Percentiles rank a stretch among this genome's conserved stretches.
These are phyloP conservation scores for Sarocladium brachiariae DNA, from an alignment of 2,329 filamentous ascomycete species.

Conservation along the genomic window DNA sequence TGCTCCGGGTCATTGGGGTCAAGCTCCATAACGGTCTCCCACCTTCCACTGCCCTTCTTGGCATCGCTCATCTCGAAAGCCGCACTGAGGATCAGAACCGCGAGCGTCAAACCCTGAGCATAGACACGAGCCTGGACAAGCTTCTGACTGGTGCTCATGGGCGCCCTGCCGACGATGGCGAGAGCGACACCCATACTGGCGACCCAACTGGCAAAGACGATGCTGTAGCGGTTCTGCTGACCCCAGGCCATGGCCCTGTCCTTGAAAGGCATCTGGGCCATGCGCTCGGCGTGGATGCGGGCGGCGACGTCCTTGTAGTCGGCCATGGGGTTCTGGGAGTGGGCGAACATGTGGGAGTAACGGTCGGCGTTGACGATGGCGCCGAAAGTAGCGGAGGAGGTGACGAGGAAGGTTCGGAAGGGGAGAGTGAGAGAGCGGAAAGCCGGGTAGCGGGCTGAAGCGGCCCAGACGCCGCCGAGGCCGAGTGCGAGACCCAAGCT, in stretches of 20 bases:
- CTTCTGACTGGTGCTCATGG: constrained; percentile 71
- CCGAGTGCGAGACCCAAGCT: constrained; percentile 61
- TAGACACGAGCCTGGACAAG: constrained; percentile 92
- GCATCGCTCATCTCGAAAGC: constrained; percentile 76
- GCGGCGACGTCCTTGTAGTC: constrained; percentile 59
- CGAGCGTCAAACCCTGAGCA: constrained; percentile 81
- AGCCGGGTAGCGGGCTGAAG: constrained; percentile 63
- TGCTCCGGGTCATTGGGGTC: constrained; percentile 78
- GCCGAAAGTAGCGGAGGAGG: constrained; percentile 73
- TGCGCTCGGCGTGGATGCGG: constrained; percentile 48
- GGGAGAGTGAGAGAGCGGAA: constrained; percentile 80
- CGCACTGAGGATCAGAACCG: constrained; percentile 74
- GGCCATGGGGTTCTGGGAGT: constrained; percentile 58
- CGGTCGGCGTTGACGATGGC: constrained; percentile 88
- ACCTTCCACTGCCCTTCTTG: constrained; percentile 66
- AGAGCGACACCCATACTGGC: constrained; percentile 72
- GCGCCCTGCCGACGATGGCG: constrained; percentile 69
- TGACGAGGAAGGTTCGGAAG: constrained; percentile 84
- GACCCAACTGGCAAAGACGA: constrained; percentile 77
- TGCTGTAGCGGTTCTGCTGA: constrained; percentile 73
- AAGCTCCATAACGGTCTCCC: constrained; percentile 76
- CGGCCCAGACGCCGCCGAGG: constrained; percentile 58
- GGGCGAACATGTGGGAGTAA: constrained; percentile 57
- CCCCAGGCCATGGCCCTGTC: constrained; percentile 63
- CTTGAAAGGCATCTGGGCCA: constrained; percentile 32